Percentiles rank a stretch among this genome's conserved stretches.
Conservation (phyloP, 768 basidiomycete species). For the Kockovaella imperatae region DNA sequence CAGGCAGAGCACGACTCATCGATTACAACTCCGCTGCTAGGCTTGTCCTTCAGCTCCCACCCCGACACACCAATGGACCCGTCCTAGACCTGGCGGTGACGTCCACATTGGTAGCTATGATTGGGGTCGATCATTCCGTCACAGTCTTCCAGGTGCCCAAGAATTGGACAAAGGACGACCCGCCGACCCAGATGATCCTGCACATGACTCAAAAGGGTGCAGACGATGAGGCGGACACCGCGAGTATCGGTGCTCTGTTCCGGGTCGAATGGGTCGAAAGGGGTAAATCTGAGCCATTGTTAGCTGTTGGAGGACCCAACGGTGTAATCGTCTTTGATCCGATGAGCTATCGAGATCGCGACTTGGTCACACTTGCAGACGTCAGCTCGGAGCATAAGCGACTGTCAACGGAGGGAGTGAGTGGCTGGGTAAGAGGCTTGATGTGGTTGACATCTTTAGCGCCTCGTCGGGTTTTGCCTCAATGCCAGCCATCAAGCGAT, state of each 20-base stretch:
- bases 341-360: neutral
- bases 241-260: constrained; percentile 4
- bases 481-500: constrained; percentile 33
- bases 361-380: neutral
- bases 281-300: constrained; percentile 5
- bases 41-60: constrained; percentile 15
- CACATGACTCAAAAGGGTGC: constrained; percentile 5
- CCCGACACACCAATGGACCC: constrained; percentile 7
- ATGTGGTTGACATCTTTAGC: constrained; percentile 11
- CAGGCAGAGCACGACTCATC: constrained; percentile 29
- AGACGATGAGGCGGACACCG: neutral
- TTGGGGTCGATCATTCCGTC: constrained; percentile 16
- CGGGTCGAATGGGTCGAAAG: constrained; percentile 26
- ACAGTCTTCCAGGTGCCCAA: constrained; percentile 21
- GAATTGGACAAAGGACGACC: constrained; percentile 22
- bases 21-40: constrained; percentile 22
- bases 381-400: constrained; percentile 11
- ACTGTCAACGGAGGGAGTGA: constrained; percentile 28
- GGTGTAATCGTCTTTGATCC: constrained; percentile 27
- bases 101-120: constrained; percentile 15
- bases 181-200: constrained; percentile 3
- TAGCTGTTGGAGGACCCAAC: constrained; percentile 24
- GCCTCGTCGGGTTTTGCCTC: constrained; percentile 24
- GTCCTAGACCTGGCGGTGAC: constrained; percentile 27
- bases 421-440: constrained; percentile 1